phyloP scores from a whole-genome alignment of 345 rosid species.

The Brassica nigra region DNA sequence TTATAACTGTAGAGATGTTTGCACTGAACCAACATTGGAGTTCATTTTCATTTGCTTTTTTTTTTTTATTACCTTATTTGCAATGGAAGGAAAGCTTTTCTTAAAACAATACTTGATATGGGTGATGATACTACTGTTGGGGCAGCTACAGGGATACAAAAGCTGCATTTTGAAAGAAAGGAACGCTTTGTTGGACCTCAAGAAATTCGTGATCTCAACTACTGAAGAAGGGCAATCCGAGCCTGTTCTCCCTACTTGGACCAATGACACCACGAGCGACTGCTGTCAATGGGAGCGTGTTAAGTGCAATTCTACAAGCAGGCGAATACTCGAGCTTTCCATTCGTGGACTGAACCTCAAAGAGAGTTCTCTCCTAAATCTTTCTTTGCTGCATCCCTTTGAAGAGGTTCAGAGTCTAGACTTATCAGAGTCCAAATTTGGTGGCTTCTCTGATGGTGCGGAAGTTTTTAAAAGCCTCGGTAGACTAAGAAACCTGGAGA shows the following conservation, averaged over 20 bases:
- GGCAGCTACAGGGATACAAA: conserved; percentile 8
- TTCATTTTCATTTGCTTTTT: neutral
- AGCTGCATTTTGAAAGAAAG: neutral
- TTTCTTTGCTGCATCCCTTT: neutral
- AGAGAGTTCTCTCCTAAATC: neutral
- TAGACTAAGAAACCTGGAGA: neutral
- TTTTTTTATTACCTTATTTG: neutral
- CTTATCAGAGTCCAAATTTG: neutral
- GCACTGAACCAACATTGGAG: neutral
- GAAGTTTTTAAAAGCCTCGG: neutral
- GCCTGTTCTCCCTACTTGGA: neutral
- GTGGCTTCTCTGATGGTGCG: neutral
- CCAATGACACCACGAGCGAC: neutral
- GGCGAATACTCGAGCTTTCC: neutral
- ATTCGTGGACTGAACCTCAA: neutral
- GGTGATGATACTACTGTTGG: neutral
- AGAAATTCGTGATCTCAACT: neutral
- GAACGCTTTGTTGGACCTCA: neutral
- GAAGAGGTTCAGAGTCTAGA: neutral
- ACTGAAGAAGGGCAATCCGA: neutral
- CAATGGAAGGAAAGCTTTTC: neutral
- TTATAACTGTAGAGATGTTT: neutral
- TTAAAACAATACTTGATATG: neutral
- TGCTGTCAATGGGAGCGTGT: neutral
- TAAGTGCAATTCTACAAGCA: neutral